A percentile compares a stretch with the other conserved stretches of the same genome.
Evolutionary conservation across 352 stramenopile species (phyloP).

Genomic region (Phytophthora fragariae): DNA sequence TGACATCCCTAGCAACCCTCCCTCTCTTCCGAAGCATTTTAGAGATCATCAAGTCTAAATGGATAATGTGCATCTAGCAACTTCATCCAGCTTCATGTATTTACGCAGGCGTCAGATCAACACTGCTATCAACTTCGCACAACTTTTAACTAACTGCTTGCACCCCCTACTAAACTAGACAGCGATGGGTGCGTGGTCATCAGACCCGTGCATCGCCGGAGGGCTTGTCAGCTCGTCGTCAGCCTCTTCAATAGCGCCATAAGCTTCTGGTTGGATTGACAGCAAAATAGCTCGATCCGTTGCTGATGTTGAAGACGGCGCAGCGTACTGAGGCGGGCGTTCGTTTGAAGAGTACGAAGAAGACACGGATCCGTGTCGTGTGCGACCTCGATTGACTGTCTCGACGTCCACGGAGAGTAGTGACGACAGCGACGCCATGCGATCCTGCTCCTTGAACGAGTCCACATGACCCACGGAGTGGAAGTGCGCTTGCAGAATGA

Average conservation of each 20-base stretch:
- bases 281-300: conserved; percentile 49
- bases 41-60: conserved; percentile 36
- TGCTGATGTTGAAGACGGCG: conserved; percentile 45
- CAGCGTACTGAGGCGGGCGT: conserved; percentile 39
- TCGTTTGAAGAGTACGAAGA: conserved; percentile 60
- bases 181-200: conserved; percentile 41
- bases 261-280: conserved; percentile 42
- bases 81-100: conserved; percentile 21
- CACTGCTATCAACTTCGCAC: conserved; percentile 15
- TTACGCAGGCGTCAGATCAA: neutral
- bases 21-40: conserved; percentile 1
- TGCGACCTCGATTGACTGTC: conserved; percentile 34
- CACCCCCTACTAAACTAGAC: conserved; percentile 32
- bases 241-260: conserved; percentile 47
- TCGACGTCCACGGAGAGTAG: conserved; percentile 50
- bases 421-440: conserved; percentile 57
- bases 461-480: conserved; percentile 50
- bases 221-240: conserved; percentile 46
- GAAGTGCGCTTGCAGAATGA: conserved; percentile 61
- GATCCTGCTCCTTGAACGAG: conserved; percentile 50
- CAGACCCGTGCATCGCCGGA: conserved; percentile 33
- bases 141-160: conserved; percentile 10
- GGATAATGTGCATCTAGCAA: conserved; percentile 21
- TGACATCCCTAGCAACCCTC: neutral
- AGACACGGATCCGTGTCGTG: conserved; percentile 45